phyloP scores from a whole-genome alignment of 202 grass and related monocot species.

The Carex arenaria region DNA sequence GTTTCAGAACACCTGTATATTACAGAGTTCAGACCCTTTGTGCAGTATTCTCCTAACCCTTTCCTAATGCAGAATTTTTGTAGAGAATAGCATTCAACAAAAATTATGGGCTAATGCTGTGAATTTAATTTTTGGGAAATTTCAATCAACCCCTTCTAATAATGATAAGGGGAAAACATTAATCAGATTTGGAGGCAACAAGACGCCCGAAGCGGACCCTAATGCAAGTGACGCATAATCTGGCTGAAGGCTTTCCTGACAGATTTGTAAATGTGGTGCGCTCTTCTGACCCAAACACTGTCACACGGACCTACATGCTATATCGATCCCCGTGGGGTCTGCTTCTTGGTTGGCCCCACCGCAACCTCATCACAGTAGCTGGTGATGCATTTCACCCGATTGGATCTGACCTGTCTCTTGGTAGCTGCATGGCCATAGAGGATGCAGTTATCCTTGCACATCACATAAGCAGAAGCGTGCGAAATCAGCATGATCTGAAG shows the following conservation, averaged over 20 bases:
- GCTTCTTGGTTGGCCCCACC: neutral
- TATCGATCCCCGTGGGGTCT: slow-evolving; percentile 23
- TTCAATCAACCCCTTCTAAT: neutral
- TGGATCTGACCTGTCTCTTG: slow-evolving; percentile 20
- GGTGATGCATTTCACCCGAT: slow-evolving; percentile 34
- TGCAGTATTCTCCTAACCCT: neutral
- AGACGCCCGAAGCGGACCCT: slow-evolving; percentile 11
- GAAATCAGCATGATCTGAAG: neutral
- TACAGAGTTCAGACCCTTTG: neutral
- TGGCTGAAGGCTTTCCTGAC: slow-evolving; percentile 25
- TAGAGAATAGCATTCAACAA: neutral
- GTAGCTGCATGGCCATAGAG: slow-evolving; percentile 32
- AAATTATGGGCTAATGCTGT: neutral
- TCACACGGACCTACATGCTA: slow-evolving; percentile 19
- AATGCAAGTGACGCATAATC: neutral
- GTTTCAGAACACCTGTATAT: neutral
- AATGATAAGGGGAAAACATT: neutral
- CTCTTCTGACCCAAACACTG: neutral
- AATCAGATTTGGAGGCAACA: slow-evolving; percentile 26
- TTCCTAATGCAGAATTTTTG: neutral
- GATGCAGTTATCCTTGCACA: slow-evolving; percentile 32
- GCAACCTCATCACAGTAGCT: slow-evolving; percentile 17
- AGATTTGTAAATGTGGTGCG: neutral
- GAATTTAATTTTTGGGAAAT: slow-evolving; percentile 11
- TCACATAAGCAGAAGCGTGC: neutral